Base-by-base conservation (phyloP, 106 monocot species). In the Posidonia australis region DNA sequence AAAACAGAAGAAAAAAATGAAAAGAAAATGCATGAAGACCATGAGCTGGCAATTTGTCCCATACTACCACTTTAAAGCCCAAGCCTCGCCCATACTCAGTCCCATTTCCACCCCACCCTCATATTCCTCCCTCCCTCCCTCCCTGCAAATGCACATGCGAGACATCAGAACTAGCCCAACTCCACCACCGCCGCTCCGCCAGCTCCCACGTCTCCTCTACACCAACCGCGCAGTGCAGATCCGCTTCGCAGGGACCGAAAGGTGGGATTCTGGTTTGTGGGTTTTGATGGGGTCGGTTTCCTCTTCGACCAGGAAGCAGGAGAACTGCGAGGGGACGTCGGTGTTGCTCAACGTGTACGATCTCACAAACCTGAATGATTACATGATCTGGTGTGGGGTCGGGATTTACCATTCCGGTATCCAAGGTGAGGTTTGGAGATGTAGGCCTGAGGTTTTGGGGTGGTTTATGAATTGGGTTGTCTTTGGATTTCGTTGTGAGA, bases 361-460 rank as follows among this genome's bases (percentile, higher is more conserved):
- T 70, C 79, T 92, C 25, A 84, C 80, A 3, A 80, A 82, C 36
- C 36, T 80, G 31, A 92, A 92, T 66, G 74, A 82, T 32, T 92
- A 92, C 64, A 73, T 88, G 29, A 77, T 78, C 23, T 88, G 88
- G 88, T 88, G 82, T 53, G 88, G 92, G 24, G 59, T 88, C 44
- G 92, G 92, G 47, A 78, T 92, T 56, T 92, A 82, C 76, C 92
- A 92, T 63, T 88, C 92, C 20, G 92, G 92, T 22, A 92, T 92
- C 62, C 80, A 92, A 85, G 92, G 92, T 88, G 53, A 16, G 58
- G 17, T 64, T 49, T 52, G 31, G 13, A 13, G 14, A 4, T n/a
- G 31, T 21, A 22, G 49, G 31, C 32, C 49, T 51, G 51, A 19
- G 13, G 17, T 52, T 31, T 49, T 51, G 10, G 32, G 17, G 31